Conservation (phyloP, 108 stramenopile genomes). For the Conticribra guillardii region DNA sequence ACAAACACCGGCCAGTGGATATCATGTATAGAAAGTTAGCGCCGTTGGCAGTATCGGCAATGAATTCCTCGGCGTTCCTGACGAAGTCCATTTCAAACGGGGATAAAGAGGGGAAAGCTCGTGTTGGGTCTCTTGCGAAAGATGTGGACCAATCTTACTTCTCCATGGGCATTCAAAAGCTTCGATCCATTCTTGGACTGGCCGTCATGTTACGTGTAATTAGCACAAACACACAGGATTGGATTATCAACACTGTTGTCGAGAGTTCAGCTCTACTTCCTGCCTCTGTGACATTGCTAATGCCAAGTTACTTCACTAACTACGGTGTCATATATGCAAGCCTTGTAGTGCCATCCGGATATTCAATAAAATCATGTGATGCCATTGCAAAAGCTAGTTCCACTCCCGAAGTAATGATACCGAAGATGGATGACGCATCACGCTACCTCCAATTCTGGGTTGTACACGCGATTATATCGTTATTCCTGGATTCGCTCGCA, state of each 20-base stretch:
- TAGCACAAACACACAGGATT: conserved; percentile 57
- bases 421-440: conserved; percentile 32
- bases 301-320: conserved; percentile 77
- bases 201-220: conserved; percentile 59
- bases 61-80: conserved; percentile 47
- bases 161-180: conserved; percentile 19
- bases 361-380: conserved; percentile 48
- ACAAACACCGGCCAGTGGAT: conserved; percentile 35
- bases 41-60: conserved; percentile 30
- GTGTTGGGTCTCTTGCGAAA: too few relatives aligned
- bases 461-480: conserved; percentile 54
- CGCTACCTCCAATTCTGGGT: conserved; percentile 83
- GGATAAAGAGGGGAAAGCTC: too few relatives aligned
- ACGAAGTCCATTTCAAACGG: conserved; percentile 1
- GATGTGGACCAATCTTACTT: conserved; percentile 22
- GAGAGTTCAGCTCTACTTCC: conserved; percentile 72
- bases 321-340: conserved; percentile 83
- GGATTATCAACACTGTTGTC: conserved; percentile 54
- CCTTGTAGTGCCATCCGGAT: conserved; percentile 67
- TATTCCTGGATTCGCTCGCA: conserved; percentile 52
- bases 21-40: conserved; percentile 36
- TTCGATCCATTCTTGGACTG: conserved; percentile 48
- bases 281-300: conserved; percentile 71
- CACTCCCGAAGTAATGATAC: conserved; percentile 15
- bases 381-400: conserved; percentile 13